phyloP scores from a whole-genome alignment of 305 asterid species.

The Fraxinus velutina region DNA sequence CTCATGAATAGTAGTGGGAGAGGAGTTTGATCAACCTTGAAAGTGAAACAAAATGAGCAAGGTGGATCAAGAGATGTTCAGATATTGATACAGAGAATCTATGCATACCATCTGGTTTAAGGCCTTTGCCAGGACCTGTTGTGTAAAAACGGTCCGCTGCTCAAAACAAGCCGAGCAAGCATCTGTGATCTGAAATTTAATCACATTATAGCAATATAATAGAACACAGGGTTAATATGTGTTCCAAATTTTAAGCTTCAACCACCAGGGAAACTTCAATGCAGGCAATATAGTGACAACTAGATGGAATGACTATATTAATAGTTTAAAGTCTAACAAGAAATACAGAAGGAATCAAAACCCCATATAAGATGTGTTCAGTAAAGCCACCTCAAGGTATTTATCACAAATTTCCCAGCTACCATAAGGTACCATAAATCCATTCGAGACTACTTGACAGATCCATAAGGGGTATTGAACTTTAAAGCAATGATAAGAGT shows the following conservation, averaged over 20 bases:
- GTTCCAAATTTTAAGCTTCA: neutral
- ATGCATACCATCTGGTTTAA: conserved; percentile 77
- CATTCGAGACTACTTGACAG: neutral
- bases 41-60: conserved; percentile 15
- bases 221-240: conserved; percentile 17
- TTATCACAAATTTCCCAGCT: neutral
- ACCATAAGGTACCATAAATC: conserved; percentile 9
- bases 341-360: neutral
- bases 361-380: neutral
- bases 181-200: conserved; percentile 70
- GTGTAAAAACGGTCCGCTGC: conserved; percentile 97
- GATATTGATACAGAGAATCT: conserved; percentile 17
- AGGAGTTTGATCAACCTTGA: conserved; percentile 85
- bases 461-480: neutral
- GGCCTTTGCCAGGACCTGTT: conserved; percentile 87
- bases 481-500: neutral
- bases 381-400: neutral
- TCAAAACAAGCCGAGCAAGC: conserved; percentile 98
- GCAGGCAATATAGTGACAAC: neutral
- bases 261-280: neutral
- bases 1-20: conserved; percentile 94
- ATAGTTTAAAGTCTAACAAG: neutral
- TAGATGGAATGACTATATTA: neutral
- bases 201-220: conserved; percentile 19
- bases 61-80: conserved; percentile 20